Conservation (phyloP, 176 grass and related monocot species). For the Cenchrus purpureus region DNA sequence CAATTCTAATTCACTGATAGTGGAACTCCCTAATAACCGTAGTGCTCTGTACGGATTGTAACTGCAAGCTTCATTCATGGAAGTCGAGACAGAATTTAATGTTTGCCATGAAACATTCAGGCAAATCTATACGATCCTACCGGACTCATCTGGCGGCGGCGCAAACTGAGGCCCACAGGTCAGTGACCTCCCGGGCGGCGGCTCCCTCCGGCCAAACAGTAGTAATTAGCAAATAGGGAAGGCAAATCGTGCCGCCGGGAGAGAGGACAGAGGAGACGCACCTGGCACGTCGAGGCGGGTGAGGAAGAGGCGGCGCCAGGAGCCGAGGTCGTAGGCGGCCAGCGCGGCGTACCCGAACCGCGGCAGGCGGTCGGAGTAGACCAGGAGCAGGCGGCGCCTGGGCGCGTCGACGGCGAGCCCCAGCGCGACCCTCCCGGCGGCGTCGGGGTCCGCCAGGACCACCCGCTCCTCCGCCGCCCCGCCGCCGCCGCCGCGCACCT, state of each 20-base stretch:
- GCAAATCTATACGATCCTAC: neutral
- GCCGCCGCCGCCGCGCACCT: slow-evolving; percentile 40
- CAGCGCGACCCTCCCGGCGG: slow-evolving; percentile 52
- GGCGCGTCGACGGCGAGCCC: slow-evolving; percentile 64
- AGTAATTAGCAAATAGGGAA: neutral
- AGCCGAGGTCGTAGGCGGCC: slow-evolving; percentile 80
- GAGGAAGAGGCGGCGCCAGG: slow-evolving; percentile 77
- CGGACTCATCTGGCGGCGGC: neutral
- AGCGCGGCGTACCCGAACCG: slow-evolving; percentile 59
- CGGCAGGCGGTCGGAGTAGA: slow-evolving; percentile 56
- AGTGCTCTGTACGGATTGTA: neutral
- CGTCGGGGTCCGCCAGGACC: slow-evolving; percentile 61
- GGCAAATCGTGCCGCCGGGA: neutral
- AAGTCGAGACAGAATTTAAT: slow-evolving; percentile 37
- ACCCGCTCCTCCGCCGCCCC: slow-evolving; percentile 53
- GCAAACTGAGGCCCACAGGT: neutral
- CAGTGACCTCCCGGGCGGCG: slow-evolving; percentile 1
- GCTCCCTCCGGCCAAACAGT: neutral
- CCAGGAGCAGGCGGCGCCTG: slow-evolving; percentile 64
- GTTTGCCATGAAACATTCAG: slow-evolving; percentile 6
- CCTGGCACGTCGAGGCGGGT: slow-evolving; percentile 73
- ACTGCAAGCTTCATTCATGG: neutral
- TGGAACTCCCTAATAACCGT: neutral
- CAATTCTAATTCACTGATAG: neutral
- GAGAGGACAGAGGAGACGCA: slow-evolving; percentile 9